Base-by-base conservation (phyloP, 345 rosid genomes). In the Salix arbutifolia region DNA sequence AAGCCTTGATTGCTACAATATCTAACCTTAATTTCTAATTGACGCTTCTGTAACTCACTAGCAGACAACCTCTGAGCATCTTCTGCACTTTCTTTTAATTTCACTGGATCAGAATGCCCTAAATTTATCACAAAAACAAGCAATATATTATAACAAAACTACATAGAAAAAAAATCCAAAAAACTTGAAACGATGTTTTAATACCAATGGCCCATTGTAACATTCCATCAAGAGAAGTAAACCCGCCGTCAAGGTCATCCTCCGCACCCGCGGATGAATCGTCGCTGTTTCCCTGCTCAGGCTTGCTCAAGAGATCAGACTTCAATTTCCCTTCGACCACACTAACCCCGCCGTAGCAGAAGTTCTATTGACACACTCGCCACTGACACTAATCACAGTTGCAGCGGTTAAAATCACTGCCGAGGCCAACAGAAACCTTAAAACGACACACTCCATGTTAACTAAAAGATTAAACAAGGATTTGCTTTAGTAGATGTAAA, bases 171-270 rank as follows among this genome's bases (percentile, higher is more conserved):
- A 28, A 28, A 21, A 37, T 58, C n/a, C 19, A 31, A 5, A 60
- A 23, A 21, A 37, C 18, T 40, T 50, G 23, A 46, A 74, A 18
- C 31, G 14, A 26, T 46, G 35, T 1, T 19, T 13, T 18, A 12
- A 19, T 12, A 76, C 98, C 99, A 71, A 96, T 93, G 33, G 97
- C 99, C 99, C 99, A 96, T 80, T 91, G 96, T 77, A 96, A 74
- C 94, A 96, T 93, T 67, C 97, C 93, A 7, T 96, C 99, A 2
- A 96, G 87, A 30, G 98, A 89, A 79, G 98, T 91, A 66, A 93
- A 93, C n/a, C 96, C 97, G 56, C 98, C 96, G 70, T 96, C 99
- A 23, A 88, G 72, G 68, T 85, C 90, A 28, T 87, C 92, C 0
- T 79, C 84, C 33, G 74, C 73, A 28, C 85, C 83, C 62, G 89